Conservation (phyloP, 2,329 filamentous ascomycete genomes). For the Penicillium nordicum region DNA sequence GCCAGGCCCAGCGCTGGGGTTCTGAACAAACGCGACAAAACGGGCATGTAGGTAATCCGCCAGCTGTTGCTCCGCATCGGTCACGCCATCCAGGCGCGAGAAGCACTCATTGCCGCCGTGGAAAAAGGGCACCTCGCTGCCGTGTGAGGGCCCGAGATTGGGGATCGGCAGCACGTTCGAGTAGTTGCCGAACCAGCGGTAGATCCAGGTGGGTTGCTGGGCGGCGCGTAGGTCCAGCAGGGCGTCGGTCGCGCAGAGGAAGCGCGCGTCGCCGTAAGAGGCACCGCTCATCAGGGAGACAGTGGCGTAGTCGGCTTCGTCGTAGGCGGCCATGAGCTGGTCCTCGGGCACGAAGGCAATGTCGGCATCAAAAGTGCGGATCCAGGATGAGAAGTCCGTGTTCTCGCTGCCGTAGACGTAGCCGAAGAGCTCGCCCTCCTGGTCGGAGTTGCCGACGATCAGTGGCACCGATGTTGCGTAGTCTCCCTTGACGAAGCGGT, state of each 20-base stretch:
- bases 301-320: neutral
- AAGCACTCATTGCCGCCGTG: neutral
- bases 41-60: neutral
- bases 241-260: neutral
- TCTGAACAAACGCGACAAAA: neutral
- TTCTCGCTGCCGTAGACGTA: neutral
- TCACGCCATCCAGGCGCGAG: neutral
- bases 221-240: neutral
- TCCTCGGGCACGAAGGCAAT: neutral
- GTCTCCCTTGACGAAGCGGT: neutral
- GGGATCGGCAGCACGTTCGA: neutral
- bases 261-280: neutral
- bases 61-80: neutral
- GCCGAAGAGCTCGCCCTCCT: neutral
- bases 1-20: neutral
- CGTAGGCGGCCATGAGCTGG: neutral
- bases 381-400: neutral
- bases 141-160: neutral
- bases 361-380: neutral
- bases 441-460: neutral
- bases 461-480: neutral
- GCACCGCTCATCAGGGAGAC: neutral
- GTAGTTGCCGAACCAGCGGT: neutral
- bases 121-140: neutral
- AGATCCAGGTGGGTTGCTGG: neutral